A percentile compares a stretch with the other conserved stretches of the same genome.
Conservation (phyloP, 1,139 yeast genomes). For the Yamadazyma triangularis region DNA sequence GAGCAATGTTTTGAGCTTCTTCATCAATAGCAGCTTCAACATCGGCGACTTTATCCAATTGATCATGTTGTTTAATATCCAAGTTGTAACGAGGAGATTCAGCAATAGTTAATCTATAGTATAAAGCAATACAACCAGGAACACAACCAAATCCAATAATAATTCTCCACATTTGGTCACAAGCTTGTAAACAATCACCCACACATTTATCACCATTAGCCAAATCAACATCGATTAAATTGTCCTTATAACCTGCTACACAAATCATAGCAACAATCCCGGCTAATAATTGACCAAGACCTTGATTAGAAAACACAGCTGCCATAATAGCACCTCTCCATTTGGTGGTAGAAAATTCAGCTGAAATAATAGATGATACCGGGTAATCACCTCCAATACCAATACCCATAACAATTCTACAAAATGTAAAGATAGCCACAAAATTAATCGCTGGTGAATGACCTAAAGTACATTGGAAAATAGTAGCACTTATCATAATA, state of each 20-base stretch:
- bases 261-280: conserved; percentile 74
- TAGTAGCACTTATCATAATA: conserved; percentile 76
- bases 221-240: conserved; percentile 40
- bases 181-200: conserved; percentile 62
- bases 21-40: conserved; percentile 49
- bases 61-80: conserved; percentile 62
- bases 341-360: conserved; percentile 85
- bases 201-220: conserved; percentile 54
- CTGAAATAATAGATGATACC: conserved; percentile 85
- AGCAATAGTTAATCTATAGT: conserved; percentile 88
- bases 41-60: conserved; percentile 54
- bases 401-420: conserved; percentile 83
- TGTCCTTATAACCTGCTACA: conserved; percentile 67
- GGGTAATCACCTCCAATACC: conserved; percentile 99
- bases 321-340: conserved; percentile 98
- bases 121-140: conserved; percentile 78
- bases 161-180: conserved; percentile 94
- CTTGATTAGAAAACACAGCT: conserved; percentile 90
- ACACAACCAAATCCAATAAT: conserved; percentile 84
- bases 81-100: conserved; percentile 88
- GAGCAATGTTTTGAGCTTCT: conserved; percentile 40
- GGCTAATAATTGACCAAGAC: conserved; percentile 85
- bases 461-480: conserved; percentile 71
- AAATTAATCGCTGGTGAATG: conserved; percentile 64
- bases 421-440: conserved; percentile 67